A percentile compares a stretch with the other conserved stretches of the same genome.
phyloP scores from a whole-genome alignment of 208 protist genomes.

The Crithidia bombi region DNA sequence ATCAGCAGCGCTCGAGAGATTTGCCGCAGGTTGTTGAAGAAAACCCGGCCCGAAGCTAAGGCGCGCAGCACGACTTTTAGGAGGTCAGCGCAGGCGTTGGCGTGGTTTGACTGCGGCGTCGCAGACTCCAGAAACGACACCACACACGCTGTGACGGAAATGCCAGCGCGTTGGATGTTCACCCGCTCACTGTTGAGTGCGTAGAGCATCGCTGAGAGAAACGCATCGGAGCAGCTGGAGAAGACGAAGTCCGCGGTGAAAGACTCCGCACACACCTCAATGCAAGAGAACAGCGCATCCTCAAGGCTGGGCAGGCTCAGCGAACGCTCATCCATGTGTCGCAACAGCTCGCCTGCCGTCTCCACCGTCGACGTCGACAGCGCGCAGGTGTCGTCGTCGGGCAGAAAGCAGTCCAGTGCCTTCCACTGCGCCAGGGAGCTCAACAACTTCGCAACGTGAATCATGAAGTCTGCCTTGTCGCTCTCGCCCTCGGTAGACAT shows the following conservation, averaged over 20 bases:
- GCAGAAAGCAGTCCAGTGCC: slow-evolving; percentile 68
- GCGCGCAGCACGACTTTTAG: slow-evolving; percentile 38
- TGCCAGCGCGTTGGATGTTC: slow-evolving; percentile 68
- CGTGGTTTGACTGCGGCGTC: slow-evolving; percentile 12
- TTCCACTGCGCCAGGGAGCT: slow-evolving; percentile 71
- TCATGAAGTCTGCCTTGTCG: slow-evolving; percentile 58
- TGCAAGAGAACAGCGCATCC: slow-evolving; percentile 60
- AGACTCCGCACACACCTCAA: slow-evolving; percentile 71
- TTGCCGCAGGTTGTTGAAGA: slow-evolving; percentile 33
- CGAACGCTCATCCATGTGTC: slow-evolving; percentile 57
- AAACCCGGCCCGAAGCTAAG: slow-evolving; percentile 32
- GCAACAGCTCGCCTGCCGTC: slow-evolving; percentile 51
- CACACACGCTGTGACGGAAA: slow-evolving; percentile 51
- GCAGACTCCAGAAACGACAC: slow-evolving; percentile 43
- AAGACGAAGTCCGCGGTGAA: slow-evolving; percentile 64
- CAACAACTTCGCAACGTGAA: slow-evolving; percentile 50
- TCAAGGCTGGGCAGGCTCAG: slow-evolving; percentile 59
- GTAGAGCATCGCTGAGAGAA: slow-evolving; percentile 75
- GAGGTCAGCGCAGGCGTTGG: slow-evolving; percentile 33
- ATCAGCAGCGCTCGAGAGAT: slow-evolving; percentile 36
- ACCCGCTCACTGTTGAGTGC: slow-evolving; percentile 52
- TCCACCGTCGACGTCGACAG: slow-evolving; percentile 48
- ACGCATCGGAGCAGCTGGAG: slow-evolving; percentile 45
- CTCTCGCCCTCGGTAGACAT: slow-evolving; percentile 41
- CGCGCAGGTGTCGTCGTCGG: slow-evolving; percentile 40